A percentile compares a stretch with the other conserved stretches of the same genome.
Conservation (phyloP, 1,139 yeast species). For the Nakaseomyces bracarensis region DNA sequence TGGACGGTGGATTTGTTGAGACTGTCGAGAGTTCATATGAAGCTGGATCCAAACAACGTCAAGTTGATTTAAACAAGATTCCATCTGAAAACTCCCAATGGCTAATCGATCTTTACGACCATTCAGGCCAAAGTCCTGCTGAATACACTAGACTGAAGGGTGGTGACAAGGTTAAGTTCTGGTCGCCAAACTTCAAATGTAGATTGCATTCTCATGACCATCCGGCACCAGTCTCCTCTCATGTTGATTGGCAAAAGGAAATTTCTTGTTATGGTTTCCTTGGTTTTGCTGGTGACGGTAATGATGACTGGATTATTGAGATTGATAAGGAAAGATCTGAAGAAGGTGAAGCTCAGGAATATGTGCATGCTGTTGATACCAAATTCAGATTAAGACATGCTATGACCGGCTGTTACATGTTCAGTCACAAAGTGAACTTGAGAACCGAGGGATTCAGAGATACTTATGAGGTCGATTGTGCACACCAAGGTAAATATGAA, state of each 20-base stretch:
- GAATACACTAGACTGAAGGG: slow-evolving; percentile 56
- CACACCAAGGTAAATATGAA: slow-evolving; percentile 66
- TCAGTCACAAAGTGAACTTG: slow-evolving; percentile 75
- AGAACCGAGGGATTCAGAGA: slow-evolving; percentile 89
- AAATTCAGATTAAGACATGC: slow-evolving; percentile 84
- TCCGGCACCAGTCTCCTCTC: slow-evolving; percentile 84
- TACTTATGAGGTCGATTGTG: slow-evolving; percentile 95
- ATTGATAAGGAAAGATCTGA: slow-evolving; percentile 56
- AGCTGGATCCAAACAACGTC: slow-evolving; percentile 92
- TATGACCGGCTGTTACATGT: slow-evolving; percentile 80
- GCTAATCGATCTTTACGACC: slow-evolving; percentile 42
- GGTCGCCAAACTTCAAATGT: slow-evolving; percentile 59
- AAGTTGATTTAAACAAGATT: slow-evolving; percentile 86
- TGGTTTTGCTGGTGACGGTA: slow-evolving; percentile 89
- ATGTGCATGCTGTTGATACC: slow-evolving; percentile 72
- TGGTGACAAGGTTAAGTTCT: slow-evolving; percentile 73
- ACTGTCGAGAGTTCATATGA: slow-evolving; percentile 80
- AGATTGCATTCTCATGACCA: slow-evolving; percentile 95
- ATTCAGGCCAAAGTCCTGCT: slow-evolving; percentile 38
- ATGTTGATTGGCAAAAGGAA: slow-evolving; percentile 89
- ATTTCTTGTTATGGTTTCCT: slow-evolving; percentile 85
- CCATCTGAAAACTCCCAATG: slow-evolving; percentile 79
- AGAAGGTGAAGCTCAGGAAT: slow-evolving; percentile 50
- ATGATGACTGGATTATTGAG: slow-evolving; percentile 90
- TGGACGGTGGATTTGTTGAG: slow-evolving; percentile 91